These are phyloP conservation scores for Skeletonema marinoi DNA, from an alignment of 108 stramenopile genomes.

Conservation along the genomic window DNA sequence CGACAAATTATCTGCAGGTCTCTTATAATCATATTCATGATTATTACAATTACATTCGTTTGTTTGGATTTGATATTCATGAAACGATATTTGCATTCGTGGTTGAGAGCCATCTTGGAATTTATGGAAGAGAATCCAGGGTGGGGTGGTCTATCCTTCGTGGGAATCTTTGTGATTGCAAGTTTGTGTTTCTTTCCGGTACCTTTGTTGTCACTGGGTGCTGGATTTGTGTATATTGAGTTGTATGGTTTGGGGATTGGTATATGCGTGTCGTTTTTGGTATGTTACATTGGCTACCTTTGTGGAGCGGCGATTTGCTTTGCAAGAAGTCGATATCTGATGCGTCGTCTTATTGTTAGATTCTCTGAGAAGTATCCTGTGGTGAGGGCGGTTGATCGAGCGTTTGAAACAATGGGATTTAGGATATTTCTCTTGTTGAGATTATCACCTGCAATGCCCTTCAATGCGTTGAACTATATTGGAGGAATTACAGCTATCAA, in stretches of 20 bases:
- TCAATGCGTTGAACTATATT: slow-evolving; percentile 55
- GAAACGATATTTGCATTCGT: slow-evolving; percentile 32
- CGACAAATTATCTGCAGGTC: slow-evolving; percentile 29
- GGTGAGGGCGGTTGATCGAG: slow-evolving; percentile 48
- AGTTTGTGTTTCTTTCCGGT: slow-evolving; percentile 45
- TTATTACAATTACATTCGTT: slow-evolving; percentile 46
- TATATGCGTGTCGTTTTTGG: slow-evolving; percentile 32
- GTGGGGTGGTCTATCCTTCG: slow-evolving; percentile 29
- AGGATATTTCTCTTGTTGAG: slow-evolving; percentile 41
- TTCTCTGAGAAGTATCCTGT: slow-evolving; percentile 46
- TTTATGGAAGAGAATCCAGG: slow-evolving; percentile 26
- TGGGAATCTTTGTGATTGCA: slow-evolving; percentile 30
- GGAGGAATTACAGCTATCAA: slow-evolving; percentile 45
- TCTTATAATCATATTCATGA: slow-evolving; percentile 47
- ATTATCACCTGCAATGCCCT: slow-evolving; percentile 47
- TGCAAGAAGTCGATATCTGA: slow-evolving; percentile 36
- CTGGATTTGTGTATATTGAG: slow-evolving; percentile 42
- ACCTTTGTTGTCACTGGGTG: slow-evolving; percentile 29
- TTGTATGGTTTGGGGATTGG: slow-evolving; percentile 38
- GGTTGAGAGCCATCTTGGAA: slow-evolving; percentile 21
- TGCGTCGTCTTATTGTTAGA: slow-evolving; percentile 35
- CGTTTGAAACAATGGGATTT: slow-evolving; percentile 50
- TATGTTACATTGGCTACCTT: slow-evolving; percentile 38
- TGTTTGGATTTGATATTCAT: slow-evolving; percentile 39
- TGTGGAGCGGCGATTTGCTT: slow-evolving; percentile 46